A percentile compares a stretch with the other conserved stretches of the same genome.
phyloP scores from a whole-genome alignment of 2,329 filamentous ascomycete species.

The Alternaria sp. region DNA sequence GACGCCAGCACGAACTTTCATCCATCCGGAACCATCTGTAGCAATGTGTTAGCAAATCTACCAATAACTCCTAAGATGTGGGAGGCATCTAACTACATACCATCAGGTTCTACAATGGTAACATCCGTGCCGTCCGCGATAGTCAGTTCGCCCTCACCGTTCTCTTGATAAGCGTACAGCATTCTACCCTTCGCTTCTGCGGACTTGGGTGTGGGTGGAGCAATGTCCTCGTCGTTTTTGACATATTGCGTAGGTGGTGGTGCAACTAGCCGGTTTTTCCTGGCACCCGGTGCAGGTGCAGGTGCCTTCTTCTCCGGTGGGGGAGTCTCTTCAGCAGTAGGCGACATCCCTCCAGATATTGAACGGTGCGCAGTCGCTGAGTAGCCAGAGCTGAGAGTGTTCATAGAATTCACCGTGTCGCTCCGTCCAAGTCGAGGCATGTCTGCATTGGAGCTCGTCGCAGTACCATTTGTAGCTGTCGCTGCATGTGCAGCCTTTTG shows the following conservation, averaged over 20 bases:
- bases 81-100: constrained; percentile 62
- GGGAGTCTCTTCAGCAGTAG: constrained; percentile 61
- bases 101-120: constrained; percentile 82
- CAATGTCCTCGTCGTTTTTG: constrained; percentile 65
- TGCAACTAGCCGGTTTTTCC: constrained; percentile 79
- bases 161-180: constrained; percentile 86
- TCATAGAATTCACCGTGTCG: constrained; percentile 86
- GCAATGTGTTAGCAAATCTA: constrained; percentile 30
- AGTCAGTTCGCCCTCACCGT: constrained; percentile 80
- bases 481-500: constrained; percentile 77
- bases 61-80: constrained; percentile 27
- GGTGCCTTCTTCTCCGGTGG: constrained; percentile 48
- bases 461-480: constrained; percentile 55
- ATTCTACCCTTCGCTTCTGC: constrained; percentile 80
- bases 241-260: constrained; percentile 86
- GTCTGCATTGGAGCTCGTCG: constrained; percentile 65
- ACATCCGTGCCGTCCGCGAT: constrained; percentile 83
- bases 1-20: constrained; percentile 77
- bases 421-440: constrained; percentile 75
- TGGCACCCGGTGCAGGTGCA: constrained; percentile 37
- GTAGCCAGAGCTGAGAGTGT: constrained; percentile 81
- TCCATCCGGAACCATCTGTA: constrained; percentile 89
- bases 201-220: constrained; percentile 38
- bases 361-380: constrained; percentile 80
- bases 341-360: constrained; percentile 67